These are phyloP conservation scores for Raddia guianensis DNA, from an alignment of 176 grass and related monocot species.

Conservation along the genomic window DNA sequence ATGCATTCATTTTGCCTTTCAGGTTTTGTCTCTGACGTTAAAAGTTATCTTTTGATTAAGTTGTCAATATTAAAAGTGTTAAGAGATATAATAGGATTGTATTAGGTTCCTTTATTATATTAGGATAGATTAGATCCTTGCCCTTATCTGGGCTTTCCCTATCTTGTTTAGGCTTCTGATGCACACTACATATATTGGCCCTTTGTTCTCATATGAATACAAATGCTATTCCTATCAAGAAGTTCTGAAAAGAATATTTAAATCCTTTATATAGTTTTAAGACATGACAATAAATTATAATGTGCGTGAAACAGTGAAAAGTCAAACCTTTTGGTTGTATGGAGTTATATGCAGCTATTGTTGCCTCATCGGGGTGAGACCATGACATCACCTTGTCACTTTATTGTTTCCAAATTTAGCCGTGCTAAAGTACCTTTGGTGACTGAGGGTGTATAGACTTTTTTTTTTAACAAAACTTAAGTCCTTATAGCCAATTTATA, in stretches of 20 bases:
- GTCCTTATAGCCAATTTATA: background rate
- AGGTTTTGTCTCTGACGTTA: constrained; percentile 13
- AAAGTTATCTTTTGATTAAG: constrained; percentile 21
- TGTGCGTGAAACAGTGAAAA: background rate
- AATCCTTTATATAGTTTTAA: constrained; percentile 7
- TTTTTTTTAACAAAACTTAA: constrained; percentile 22
- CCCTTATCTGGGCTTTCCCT: too few species aligned
- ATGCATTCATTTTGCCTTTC: constrained; percentile 6
- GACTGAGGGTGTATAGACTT: background rate
- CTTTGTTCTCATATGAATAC: too few species aligned
- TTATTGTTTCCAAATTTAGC: constrained; percentile 7
- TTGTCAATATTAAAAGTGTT: background rate
- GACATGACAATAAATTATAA: background rate
- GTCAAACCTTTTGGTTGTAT: background rate
- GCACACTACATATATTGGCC: too few species aligned
- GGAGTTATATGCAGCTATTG: background rate
- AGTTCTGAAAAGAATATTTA: background rate
- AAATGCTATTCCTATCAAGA: background rate
- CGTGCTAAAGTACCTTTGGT: background rate
- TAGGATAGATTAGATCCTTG: too few species aligned
- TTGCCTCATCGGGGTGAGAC: background rate
- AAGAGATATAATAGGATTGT: too few species aligned
- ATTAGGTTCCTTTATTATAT: too few species aligned
- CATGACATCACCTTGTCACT: background rate
- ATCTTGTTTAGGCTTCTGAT: too few species aligned